phyloP scores from a whole-genome alignment of 2,329 filamentous ascomycete species.

The Alternaria metachromatica region DNA sequence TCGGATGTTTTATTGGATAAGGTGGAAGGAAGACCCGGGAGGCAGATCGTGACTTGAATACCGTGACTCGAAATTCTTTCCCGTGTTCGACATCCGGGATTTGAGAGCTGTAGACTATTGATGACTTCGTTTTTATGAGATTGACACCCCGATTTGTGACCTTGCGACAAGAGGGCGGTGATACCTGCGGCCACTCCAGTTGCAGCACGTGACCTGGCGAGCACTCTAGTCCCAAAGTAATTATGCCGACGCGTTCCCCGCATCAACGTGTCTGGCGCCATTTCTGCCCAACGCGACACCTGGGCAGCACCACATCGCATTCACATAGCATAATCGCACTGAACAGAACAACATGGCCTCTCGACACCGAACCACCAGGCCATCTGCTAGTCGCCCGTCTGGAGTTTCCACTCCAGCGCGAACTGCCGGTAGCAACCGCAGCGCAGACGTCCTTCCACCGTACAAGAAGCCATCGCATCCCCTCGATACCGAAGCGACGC shows the following conservation, averaged over 20 bases:
- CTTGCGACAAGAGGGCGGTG: neutral
- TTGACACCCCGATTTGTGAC: neutral
- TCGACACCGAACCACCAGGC: slow-evolving; percentile 16
- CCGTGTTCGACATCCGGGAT: neutral
- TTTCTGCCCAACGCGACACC: neutral
- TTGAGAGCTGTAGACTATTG: fast-evolving
- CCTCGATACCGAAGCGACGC: slow-evolving; percentile 57
- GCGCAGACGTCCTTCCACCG: slow-evolving; percentile 49
- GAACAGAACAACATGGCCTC: slow-evolving; percentile 27
- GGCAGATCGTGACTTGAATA: neutral
- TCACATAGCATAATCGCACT: neutral
- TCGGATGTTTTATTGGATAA: neutral
- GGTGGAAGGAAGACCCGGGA: neutral
- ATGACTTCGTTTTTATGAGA: neutral
- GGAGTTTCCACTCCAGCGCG: neutral
- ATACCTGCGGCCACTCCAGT: fast-evolving
- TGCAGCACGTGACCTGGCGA: slow-evolving; percentile 8
- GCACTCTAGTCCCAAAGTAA: neutral
- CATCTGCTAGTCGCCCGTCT: slow-evolving; percentile 21
- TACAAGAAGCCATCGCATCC: slow-evolving; percentile 63
- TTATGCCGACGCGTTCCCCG: slow-evolving; percentile 5
- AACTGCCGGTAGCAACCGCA: slow-evolving; percentile 8
- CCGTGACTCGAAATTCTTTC: fast-evolving
- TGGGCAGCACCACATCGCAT: neutral
- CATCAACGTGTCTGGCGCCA: neutral